Percentiles rank a stretch among this genome's conserved stretches.
Conservation (phyloP, 805 yeast genomes). For the Candida oleophila region DNA sequence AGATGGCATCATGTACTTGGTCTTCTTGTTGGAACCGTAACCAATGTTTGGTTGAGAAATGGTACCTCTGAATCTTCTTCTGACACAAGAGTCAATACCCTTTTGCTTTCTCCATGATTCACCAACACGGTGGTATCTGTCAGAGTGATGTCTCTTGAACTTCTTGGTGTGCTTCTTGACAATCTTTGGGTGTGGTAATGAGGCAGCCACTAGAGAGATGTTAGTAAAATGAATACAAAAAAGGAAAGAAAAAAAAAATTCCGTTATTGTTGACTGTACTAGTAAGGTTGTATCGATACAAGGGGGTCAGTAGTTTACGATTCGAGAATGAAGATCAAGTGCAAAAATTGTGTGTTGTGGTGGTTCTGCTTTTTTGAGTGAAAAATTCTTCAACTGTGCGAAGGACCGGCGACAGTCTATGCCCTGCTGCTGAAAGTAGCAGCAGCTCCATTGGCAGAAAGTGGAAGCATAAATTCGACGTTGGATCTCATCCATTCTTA, state of each 20-base stretch:
- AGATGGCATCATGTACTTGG: constrained; percentile 92
- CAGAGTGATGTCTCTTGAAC: constrained; percentile 99
- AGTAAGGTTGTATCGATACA: too few species aligned
- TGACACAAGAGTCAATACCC: constrained; percentile 99
- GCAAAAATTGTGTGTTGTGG: too few species aligned
- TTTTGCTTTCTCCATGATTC: constrained; percentile 99
- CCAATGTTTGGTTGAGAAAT: constrained; percentile 99
- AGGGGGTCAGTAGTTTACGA: too few species aligned
- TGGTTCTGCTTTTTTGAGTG: too few species aligned
- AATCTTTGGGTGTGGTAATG: constrained; percentile 98
- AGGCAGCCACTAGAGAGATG: constrained; percentile 75
- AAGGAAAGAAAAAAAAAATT: background rate
- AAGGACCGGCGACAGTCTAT: too few species aligned
- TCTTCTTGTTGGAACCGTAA: constrained; percentile 99
- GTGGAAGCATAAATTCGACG: too few species aligned
- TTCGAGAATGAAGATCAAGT: too few species aligned
- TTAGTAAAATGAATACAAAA: constrained; percentile 22
- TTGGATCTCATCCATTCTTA: too few species aligned
- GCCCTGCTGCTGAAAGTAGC: too few species aligned
- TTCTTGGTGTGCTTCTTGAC: constrained; percentile 98
- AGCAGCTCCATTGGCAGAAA: too few species aligned
- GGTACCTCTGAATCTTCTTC: constrained; percentile 99
- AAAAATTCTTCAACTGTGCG: too few species aligned
- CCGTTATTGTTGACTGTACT: too few species aligned
- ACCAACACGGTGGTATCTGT: constrained; percentile 97